A percentile compares a stretch with the other conserved stretches of the same genome.
phyloP scores from a whole-genome alignment of 805 yeast species.

The Saccharomycopsis vini region DNA sequence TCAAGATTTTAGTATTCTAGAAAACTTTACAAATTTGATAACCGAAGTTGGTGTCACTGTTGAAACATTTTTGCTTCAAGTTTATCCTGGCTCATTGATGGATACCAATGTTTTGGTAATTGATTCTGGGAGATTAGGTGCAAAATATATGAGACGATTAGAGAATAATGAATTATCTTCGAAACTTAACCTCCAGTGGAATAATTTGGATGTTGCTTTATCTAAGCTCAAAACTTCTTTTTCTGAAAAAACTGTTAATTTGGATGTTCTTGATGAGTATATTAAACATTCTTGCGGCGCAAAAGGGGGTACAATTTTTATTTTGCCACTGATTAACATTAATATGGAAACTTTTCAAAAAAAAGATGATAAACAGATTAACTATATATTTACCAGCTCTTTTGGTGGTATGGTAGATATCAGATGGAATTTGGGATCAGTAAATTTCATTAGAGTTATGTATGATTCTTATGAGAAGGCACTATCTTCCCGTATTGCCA shows the following conservation, averaged over 20 bases:
- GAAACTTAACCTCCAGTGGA: constrained; percentile 49
- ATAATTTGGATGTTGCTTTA: constrained; percentile 58
- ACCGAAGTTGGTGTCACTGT: constrained; percentile 60
- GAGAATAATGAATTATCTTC: constrained; percentile 29
- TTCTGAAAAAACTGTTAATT: constrained; percentile 39
- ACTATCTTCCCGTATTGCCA: constrained; percentile 48
- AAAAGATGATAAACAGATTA: constrained; percentile 42
- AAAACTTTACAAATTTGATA: constrained; percentile 31
- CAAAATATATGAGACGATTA: constrained; percentile 36
- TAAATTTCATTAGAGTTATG: constrained; percentile 87
- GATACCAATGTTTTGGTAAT: constrained; percentile 71
- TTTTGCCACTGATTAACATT: constrained; percentile 67
- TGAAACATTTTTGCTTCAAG: constrained; percentile 47
- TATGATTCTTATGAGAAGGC: constrained; percentile 79
- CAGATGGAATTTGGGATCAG: constrained; percentile 89
- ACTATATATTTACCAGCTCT: constrained; percentile 58
- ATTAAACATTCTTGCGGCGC: constrained; percentile 47
- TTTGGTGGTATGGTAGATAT: constrained; percentile 89
- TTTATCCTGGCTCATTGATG: constrained; percentile 74
- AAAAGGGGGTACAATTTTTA: constrained; percentile 70
- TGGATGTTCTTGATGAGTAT: constrained; percentile 45
- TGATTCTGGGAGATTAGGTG: constrained; percentile 45
- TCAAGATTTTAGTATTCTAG: constrained; percentile 16
- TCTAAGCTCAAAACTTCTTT: constrained; percentile 47
- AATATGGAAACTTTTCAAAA: constrained; percentile 69